A percentile compares a stretch with the other conserved stretches of the same genome.
phyloP scores from a whole-genome alignment of 768 basidiomycete species.

The Mycena sanguinolenta region DNA sequence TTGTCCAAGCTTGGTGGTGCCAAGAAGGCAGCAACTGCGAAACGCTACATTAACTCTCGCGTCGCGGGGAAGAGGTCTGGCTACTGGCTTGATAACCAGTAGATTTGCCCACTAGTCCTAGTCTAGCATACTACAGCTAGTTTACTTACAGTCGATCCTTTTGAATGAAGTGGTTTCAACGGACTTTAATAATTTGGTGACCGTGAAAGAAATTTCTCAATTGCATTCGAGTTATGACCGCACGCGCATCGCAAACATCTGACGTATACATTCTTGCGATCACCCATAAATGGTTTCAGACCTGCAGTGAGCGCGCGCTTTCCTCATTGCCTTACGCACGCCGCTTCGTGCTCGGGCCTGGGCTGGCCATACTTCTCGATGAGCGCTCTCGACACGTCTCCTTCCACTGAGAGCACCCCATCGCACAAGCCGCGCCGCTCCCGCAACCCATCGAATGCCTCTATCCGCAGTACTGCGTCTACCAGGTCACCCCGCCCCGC shows the following conservation, averaged over 20 bases:
- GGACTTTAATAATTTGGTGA: too few relatives aligned
- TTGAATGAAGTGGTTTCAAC: conserved; percentile 31
- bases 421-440: conserved; percentile 26
- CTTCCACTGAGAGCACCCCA: conserved; percentile 13
- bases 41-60: conserved; percentile 33
- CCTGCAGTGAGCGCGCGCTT: neutral
- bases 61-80: conserved; percentile 35
- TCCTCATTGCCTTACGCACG: conserved; percentile 15
- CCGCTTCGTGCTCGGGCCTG: too few relatives aligned
- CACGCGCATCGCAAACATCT: neutral
- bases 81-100: conserved; percentile 35
- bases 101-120: neutral
- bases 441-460: conserved; percentile 33
- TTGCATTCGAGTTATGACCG: too few relatives aligned
- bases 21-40: conserved; percentile 7
- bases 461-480: conserved; percentile 34
- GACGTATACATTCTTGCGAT: neutral
- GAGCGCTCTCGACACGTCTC: conserved; percentile 32
- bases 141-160: neutral
- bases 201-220: too few relatives aligned
- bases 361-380: conserved; percentile 10
- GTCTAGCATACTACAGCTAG: neutral
- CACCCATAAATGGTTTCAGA: neutral
- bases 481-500: conserved; percentile 30
- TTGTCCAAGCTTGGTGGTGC: conserved; percentile 9